Evolutionary conservation across 495 filamentous ascomycete species (phyloP), one percentile per base, ranked within the genome.

Genomic region (Stereocaulon alpinum): DNA sequence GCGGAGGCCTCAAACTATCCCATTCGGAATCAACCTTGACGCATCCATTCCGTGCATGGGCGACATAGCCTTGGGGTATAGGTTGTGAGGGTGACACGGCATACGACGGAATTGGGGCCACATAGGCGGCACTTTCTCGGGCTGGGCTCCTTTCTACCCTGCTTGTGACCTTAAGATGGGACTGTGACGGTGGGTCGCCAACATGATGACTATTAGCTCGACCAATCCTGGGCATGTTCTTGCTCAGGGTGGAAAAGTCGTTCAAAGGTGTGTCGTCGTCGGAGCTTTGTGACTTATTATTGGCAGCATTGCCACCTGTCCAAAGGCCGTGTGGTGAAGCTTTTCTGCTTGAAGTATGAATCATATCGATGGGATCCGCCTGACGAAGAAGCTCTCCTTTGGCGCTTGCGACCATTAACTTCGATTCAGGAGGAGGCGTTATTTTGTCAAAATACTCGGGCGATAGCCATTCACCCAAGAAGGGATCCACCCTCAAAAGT

Each of bases 381-480:
- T 81, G 80, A 51, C 85, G 81, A 14, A 94, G 74, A 6, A 96
- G 71, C 63, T 94, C 89, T 6, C 86, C 86, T 71, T 95, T 97
- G 12, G 93, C 91, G 12, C 79, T 80, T 17, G 87, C 85, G 2
- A 96, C 78, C 87, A 98, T 91, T 71, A 91, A 81, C 17, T 86
- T 80, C 3, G 89, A 91, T 47, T 80, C 79, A 2, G 93, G 94
- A 15, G 93, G 93, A 2, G 90, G 89, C 11, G 87, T 91, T 65
- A 97, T 96, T 37, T 85, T 76, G 44, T 92, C 90, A 66, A 88
- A 99, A 67, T 99, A 99, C 66, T 89, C 85, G 5, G 89, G 88
- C 5, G 86, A 86, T 44, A 97, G 77, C 93, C 93, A 99, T 74
- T 99, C 93, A 17, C 94, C 94, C 3, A 97, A 78, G 68, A 91